Base-by-base conservation (phyloP, 768 basidiomycete genomes). In the Gymnopilus junonius region DNA sequence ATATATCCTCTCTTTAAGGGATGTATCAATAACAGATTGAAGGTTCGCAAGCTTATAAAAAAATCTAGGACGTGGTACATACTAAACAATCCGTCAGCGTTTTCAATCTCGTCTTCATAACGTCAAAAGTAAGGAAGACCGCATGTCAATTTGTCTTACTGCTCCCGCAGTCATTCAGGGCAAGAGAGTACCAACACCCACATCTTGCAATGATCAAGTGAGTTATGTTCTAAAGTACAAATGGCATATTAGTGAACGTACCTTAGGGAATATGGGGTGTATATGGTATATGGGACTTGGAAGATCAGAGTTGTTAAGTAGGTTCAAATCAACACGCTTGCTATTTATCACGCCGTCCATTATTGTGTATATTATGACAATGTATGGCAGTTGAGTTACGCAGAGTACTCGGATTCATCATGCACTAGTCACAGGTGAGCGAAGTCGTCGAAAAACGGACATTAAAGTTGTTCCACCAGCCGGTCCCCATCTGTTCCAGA, bases 391-490 rank as follows among this genome's bases (percentile, higher is more conserved):
- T 29, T 21, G 48, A 31, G 12, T n/a, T 35, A 21, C 48, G 21
- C 5, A 25, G 25, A n/a, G 12, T 15, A n/a, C 39, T n/a, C 34
- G 31, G 54, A 58, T 31, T 62, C 54, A 63, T 62, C 54, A 63
- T 42, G 58, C 51, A 8, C 2, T 65, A 27, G 73, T 61, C 53
- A 69, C 76, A 14, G 88, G 89, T 25, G 89, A 89, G 23, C 87
- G 82, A 48, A 91, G 77, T 21, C 90, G 83, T 63, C 89, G 80
- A 73, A 91, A 90, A 11, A 91, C 78, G 15, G 82, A 83, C 79
- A 84, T 88, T 35, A 91, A 67, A 0, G 87, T 90, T 71, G 85
- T 88, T 15, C 89, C 90, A 8, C 89, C 90, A 63, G 90, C 88
- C 0, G 83, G 67, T 12, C 89, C 90, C 90, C 90, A 91, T 71